phyloP scores from a whole-genome alignment of 139 green algal species.

The Dunaliella primolecta region DNA sequence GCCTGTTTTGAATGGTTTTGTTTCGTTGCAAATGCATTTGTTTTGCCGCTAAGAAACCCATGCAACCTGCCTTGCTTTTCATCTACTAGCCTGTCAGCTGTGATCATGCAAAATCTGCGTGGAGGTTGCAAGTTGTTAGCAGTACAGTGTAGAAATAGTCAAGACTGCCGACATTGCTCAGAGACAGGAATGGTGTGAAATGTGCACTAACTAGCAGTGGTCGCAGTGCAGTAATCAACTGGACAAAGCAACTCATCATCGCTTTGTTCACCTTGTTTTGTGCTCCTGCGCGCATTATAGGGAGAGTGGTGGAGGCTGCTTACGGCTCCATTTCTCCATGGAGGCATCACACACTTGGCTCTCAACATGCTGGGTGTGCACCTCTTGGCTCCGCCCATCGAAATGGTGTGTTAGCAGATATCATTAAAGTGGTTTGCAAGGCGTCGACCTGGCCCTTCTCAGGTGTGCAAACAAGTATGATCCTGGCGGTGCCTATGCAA shows the following conservation, averaged over 20 bases:
- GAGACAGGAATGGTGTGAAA: not conserved
- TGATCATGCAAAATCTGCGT: not conserved
- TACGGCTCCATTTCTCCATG: not conserved
- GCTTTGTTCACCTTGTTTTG: not conserved
- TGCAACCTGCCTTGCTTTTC: too few species aligned
- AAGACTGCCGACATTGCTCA: not conserved
- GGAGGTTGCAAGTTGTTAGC: not conserved
- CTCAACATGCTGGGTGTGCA: not conserved
- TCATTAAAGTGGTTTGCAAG: too few species aligned
- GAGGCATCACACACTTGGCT: not conserved
- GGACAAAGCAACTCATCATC: too few species aligned
- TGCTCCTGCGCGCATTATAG: not conserved
- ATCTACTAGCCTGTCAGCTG: not conserved
- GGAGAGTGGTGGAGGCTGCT: conserved; percentile 11
- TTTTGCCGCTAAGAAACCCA: too few species aligned
- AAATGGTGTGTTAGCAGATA: not conserved
- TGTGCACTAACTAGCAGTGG: too few species aligned
- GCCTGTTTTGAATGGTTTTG: too few species aligned
- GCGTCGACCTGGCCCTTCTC: too few species aligned
- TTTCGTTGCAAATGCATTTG: too few species aligned
- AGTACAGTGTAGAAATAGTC: not conserved
- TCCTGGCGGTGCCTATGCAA: too few species aligned
- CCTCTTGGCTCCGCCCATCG: not conserved
- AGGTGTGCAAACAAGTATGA: too few species aligned
- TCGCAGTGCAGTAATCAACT: too few species aligned